Base-by-base conservation (phyloP, 2,329 filamentous ascomycete species). In the Grosmannia penicillata region DNA sequence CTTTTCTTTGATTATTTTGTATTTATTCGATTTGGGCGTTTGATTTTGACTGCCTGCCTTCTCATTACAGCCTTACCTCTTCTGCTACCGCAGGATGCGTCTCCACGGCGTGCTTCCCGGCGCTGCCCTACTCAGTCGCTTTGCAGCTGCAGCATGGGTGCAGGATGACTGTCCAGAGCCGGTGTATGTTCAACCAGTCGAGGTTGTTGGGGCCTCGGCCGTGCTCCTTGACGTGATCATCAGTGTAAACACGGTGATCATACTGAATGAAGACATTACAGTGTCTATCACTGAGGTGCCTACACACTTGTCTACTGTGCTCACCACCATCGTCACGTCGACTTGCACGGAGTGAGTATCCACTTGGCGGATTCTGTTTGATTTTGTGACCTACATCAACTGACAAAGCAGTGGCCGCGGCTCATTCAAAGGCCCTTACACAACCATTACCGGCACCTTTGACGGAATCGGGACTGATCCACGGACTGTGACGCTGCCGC, bases 261-360 rank as follows among this genome's bases (percentile, higher is more conserved):
- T 43, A n/a, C 27, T 48, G 33, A 17, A 41, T 22, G 7, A 33
- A 4, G 43, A 35, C 6, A 15, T 35, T 18, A 46, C 44, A 9
- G 31, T 48, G 10, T 15, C 17, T 7, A 23, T 48, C 23, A 46
- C 40, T 30, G 33, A 46, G 17, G 46, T 44, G 1, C 46, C 46
- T 3, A 47, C 43, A 6, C 31, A 41, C 15, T 17, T 48, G 24
- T 33, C 17, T n/a, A 42, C 43, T 14, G 38, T 33, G 0, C 4
- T 45, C 7, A 47, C 41, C n/a, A 15, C 30, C 15, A 46, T 39
- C 2, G 38, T 40, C 8, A 48, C 39, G 17, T 18, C 33, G 9
- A 45, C 42, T 8, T 42, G 23, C 17, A 47, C 42, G 1, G 13
- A 42, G 45, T 45, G 26, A 21, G 45, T 42, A 4, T 25, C 7